Base-by-base conservation (phyloP, 352 stramenopile species). In the Phytophthora podocarpi region DNA sequence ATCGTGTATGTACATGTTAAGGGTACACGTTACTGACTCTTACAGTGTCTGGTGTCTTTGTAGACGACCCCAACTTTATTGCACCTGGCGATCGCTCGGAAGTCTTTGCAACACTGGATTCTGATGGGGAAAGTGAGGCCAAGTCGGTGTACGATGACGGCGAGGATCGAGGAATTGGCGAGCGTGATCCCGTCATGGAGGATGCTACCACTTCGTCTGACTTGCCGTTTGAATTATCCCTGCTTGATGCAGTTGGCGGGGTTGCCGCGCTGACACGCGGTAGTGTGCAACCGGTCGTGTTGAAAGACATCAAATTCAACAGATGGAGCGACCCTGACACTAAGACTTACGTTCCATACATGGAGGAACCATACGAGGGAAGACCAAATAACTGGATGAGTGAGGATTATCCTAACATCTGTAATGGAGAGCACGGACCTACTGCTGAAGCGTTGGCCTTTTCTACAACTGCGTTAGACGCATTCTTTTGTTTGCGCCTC, bases 361-460 rank as follows among this genome's bases (percentile, higher is more conserved):
- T 64, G 36, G 16, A 55, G 5, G 54, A 52, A 13, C 54, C 40
- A 15, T 60, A 52, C n/a, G 40, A 60, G 40, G 4, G n/a, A n/a
- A n/a, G n/a, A n/a, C 40, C 41, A 11, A 15, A 36, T 20, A 20
- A n/a, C 11, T 51, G 28, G 41, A 23, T 37, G 8, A 12, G 3
- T 6, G 23, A 52, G 21, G 52, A 46, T 5, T 52, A 36, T 30
- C 39, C 52, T 1, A 32, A 34, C 1, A 23, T 46, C 11, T 60
- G 35, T 26, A 11, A 36, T 34, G 41, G 52, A 3, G 28, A 26
- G 0, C 35, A 60, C 7, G 52, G 30, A 0, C 41, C 41, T 37
- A 53, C 52, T 7, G 12, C 7, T 4, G 30, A 12, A 5, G 40
- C 40, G 5, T 15, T 52, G 1, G n/a, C 12, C 8, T 39, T 40